Evolutionary conservation across 352 stramenopile genomes (phyloP), one percentile per base, ranked within the genome.

Genomic region (Phytopythium kandeliae): DNA sequence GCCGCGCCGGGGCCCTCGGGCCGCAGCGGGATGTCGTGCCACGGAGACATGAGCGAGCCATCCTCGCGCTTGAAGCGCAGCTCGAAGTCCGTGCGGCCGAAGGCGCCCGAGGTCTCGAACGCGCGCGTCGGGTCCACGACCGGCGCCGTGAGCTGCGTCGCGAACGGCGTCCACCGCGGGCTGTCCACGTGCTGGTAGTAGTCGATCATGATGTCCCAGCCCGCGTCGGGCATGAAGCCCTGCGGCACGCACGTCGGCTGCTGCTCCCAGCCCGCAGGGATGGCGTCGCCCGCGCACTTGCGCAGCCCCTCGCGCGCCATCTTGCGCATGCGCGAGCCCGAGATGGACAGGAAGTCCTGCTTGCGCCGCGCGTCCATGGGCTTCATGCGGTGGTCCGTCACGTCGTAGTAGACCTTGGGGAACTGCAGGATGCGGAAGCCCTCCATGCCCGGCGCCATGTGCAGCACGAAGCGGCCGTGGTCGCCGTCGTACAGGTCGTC

Each of bases 301-400:
- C 90, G 74, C 16, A 97, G 89, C 34, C 96, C 96, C 48, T 98
- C 86, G 34, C 85, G 76, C n/a, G 96, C 96, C 65, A 99, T 91
- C 48, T 91, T 74, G 28, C 96, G 83, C 96, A 99, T 99, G 60
- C 97, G 98, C 24, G 91, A 97, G 58, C 96, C 96, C 21, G 90
- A 98, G 63, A 99, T 99, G 41, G 92, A 98, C 21, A 99, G 92
- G 62, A 99, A 99, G 66, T 99, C 96, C 33, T 97, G 74, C 63
- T 95, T 86, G 50, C 96, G 85, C 33, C 48, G 78, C 58, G 79
- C 74, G 48, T 98, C 95, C 36, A 96, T 95, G 10, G 95, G 83
- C 67, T 98, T 99, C 96, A 99, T 99, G 54, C 96, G 92, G 74
- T 99, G 97, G 58, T 98, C 96, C 30, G 83, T 92, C 53, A 97